A percentile compares a stretch with the other conserved stretches of the same genome.
Conservation (phyloP, 495 filamentous ascomycete genomes). For the Cetradonia linearis region DNA sequence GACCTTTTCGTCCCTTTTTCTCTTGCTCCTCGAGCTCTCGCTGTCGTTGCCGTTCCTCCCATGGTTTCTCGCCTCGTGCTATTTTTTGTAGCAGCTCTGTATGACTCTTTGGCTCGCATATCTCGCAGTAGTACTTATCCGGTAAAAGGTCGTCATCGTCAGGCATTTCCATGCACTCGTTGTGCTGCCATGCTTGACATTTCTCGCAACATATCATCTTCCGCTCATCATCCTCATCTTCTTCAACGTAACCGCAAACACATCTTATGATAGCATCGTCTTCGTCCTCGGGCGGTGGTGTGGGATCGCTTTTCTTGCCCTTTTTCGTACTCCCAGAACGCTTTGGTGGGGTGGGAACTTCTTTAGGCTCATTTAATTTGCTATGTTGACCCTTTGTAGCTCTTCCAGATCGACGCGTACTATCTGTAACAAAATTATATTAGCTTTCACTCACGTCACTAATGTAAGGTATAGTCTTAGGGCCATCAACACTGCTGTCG, state of each 20-base stretch:
- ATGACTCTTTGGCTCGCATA: conserved; percentile 77
- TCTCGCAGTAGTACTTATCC: conserved; percentile 79
- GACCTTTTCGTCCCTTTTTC: conserved; percentile 39
- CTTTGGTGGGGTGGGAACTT: conserved; percentile 44
- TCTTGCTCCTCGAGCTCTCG: conserved; percentile 44
- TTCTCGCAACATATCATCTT: conserved; percentile 87
- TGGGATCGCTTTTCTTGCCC: conserved; percentile 41
- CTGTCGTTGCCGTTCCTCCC: conserved; percentile 57
- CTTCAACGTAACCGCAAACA: conserved; percentile 79
- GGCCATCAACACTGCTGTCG: conserved; percentile 7
- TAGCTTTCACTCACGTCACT: not conserved
- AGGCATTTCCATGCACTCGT: conserved; percentile 82
- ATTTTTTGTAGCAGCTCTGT: conserved; percentile 62
- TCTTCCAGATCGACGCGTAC: conserved; percentile 70
- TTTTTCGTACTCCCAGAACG: conserved; percentile 49
- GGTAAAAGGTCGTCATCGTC: conserved; percentile 65
- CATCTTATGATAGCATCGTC: conserved; percentile 76
- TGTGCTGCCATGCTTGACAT: conserved; percentile 92
- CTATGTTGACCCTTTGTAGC: conserved; percentile 92
- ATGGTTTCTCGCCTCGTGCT: conserved; percentile 68
- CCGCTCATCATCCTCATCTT: conserved; percentile 68
- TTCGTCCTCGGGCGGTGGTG: conserved; percentile 51
- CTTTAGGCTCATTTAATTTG: conserved; percentile 64
- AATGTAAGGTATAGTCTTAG: not conserved
- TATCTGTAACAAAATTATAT: conserved; percentile 9